Conservation (phyloP, 2,329 filamentous ascomycete genomes). For the Cordyceps fumosorosea region DNA sequence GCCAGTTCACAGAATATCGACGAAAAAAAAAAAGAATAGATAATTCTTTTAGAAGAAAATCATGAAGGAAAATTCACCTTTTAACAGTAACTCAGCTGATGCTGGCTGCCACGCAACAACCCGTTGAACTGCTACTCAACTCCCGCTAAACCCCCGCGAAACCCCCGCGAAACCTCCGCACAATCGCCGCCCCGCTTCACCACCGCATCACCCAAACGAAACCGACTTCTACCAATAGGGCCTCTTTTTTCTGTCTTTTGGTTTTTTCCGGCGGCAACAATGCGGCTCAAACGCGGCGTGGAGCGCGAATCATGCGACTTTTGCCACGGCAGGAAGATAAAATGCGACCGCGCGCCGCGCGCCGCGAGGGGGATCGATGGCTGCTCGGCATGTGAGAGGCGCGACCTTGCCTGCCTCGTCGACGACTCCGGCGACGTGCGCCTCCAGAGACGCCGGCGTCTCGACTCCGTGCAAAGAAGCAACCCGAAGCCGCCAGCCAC, state of each 20-base stretch:
- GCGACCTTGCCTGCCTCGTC: constrained; percentile 15
- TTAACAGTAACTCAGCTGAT: background rate
- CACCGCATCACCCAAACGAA: too few species aligned
- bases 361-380: constrained; percentile 14
- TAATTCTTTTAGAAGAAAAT: background rate
- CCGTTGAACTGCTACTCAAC: background rate
- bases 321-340: constrained; percentile 19
- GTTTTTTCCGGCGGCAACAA: background rate
- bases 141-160: constrained; percentile 1
- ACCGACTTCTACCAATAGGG: too few species aligned
- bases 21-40: background rate
- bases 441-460: constrained; percentile 8
- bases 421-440: constrained; percentile 19
- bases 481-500: too few species aligned
- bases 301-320: constrained; percentile 14
- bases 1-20: background rate
- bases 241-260: too few species aligned
- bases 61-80: background rate
- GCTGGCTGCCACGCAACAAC: too few species aligned
- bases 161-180: constrained; percentile 1
- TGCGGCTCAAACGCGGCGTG: constrained; percentile 13
- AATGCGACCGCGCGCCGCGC: constrained; percentile 19
- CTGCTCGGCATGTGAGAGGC: constrained; percentile 21
- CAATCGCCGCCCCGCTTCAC: background rate
- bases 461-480: background rate